phyloP scores from a whole-genome alignment of 2,329 filamentous ascomycete genomes.

The Phaeosphaeria sp. region DNA sequence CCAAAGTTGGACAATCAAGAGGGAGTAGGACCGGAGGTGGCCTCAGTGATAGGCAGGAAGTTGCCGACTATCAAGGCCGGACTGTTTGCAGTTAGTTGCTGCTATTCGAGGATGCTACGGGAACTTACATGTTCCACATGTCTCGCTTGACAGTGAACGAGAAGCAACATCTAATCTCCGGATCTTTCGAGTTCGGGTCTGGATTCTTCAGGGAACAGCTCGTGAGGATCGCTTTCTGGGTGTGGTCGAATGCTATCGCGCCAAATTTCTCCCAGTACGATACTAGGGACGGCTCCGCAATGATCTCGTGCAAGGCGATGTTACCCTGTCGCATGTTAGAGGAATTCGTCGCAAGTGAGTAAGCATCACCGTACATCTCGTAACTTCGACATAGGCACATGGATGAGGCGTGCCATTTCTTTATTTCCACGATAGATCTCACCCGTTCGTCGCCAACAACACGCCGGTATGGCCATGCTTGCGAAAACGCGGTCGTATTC shows the following conservation, averaged over 20 bases:
- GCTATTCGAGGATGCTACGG: constrained; percentile 4
- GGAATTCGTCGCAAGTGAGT: background rate
- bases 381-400: constrained; percentile 87
- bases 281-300: constrained; percentile 92
- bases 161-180: constrained; percentile 91
- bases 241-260: constrained; percentile 93
- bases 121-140: constrained; percentile 89
- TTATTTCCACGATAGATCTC: constrained; percentile 98
- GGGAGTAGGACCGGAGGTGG: constrained; percentile 28
- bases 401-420: constrained; percentile 96
- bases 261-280: constrained; percentile 99
- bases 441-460: constrained; percentile 94
- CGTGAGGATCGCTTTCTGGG: constrained; percentile 93
- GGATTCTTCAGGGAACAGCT: constrained; percentile 88
- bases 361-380: constrained; percentile 74
- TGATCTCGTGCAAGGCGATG: constrained; percentile 91
- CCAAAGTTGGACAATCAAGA: constrained; percentile 9
- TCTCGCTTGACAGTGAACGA: constrained; percentile 96
- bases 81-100: constrained; percentile 53
- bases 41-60: constrained; percentile 83
- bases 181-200: constrained; percentile 65
- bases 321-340: constrained; percentile 71
- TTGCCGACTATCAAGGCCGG: constrained; percentile 96
- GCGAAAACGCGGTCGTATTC: constrained; percentile 98
- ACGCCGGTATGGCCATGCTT: constrained; percentile 97